Base-by-base conservation (phyloP, 495 filamentous ascomycete species). In the Penicillium verhagenii region DNA sequence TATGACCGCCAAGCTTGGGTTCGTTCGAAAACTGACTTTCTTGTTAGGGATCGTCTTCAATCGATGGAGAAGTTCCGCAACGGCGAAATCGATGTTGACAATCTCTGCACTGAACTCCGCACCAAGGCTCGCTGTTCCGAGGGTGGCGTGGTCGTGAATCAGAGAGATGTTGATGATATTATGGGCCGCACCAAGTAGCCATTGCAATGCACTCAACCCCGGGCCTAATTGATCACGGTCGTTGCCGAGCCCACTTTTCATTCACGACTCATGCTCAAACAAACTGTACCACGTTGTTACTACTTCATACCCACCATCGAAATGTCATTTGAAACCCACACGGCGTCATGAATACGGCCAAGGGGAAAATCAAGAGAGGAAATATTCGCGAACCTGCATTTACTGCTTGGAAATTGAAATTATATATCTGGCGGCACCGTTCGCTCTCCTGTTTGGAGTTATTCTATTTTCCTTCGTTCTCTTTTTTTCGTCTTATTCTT, bases 81-180 rank as follows among this genome's bases (percentile, higher is more conserved):
- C 44, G 92, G 91, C 60, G 89, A 93, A 58, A 84, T 96, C 56
- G 94, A 99, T 60, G 87, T 99, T 59, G 95, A 99, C 66, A 82
- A 83, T 50, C 80, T 99, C 11, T 99, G 95, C 72, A 85, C 87
- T 6, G 92, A 99, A 57, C 82, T 99, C n/a, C 87, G 92, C 53
- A 87, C 88, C 63, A 99, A 99, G 74, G 95, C 95, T 42, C 92
- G 92, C 67, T 99, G 95, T 67, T 95, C 91, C 1, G 94, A 95
- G 64, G 84, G 80, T 23, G 93, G 94, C 24, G 89, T 93, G n/a
- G 91, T 97, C 20, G 88, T 98, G 45, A 87, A 90, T 59, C 82
- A 96, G 72, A 84, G 84, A 38, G 91, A 97, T 67, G 93, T 97
- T 61, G 86, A 96, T 63, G 79, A 78, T 47, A 89, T 92, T 51